These are phyloP conservation scores for Leptodontidium sp. DNA, from an alignment of 2,329 filamentous ascomycete species.

Conservation along the genomic window DNA sequence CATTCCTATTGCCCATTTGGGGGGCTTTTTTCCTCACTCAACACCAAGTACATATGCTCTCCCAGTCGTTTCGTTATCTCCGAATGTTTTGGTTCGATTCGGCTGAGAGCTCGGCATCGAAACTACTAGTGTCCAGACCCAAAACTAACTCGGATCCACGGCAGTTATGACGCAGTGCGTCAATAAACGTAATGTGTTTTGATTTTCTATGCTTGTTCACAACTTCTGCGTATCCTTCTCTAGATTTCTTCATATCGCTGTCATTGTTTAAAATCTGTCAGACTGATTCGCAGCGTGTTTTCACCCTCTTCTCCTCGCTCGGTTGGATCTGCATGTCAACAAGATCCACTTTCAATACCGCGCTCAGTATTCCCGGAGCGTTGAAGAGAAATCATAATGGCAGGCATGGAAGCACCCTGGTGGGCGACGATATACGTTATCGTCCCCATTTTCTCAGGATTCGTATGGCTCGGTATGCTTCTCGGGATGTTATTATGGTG, in stretches of 20 bases:
- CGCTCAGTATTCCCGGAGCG: no score
- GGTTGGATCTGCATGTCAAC: background rate
- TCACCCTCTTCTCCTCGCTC: background rate
- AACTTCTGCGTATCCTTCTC: background rate
- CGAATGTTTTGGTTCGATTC: conserved; percentile 9
- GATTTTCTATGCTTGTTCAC: background rate
- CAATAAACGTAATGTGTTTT: background rate
- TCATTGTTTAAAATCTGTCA: background rate
- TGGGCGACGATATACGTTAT: conserved; percentile 26
- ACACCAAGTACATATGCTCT: no score
- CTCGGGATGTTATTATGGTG: conserved; percentile 56
- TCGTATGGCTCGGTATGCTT: conserved; percentile 39
- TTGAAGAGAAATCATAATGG: background rate
- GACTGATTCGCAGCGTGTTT: background rate
- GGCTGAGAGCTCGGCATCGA: background rate
- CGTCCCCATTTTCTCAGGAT: conserved; percentile 35
- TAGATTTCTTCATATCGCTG: background rate
- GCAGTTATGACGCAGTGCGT: conserved; percentile 12
- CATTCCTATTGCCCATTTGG: background rate
- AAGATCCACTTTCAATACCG: no score
- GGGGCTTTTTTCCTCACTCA: no score
- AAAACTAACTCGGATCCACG: conserved; percentile 5
- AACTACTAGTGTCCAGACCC: conserved; percentile 5
- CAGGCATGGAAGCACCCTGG: conserved; percentile 6
- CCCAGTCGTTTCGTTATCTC: background rate